A percentile compares a stretch with the other conserved stretches of the same genome.
phyloP scores from a whole-genome alignment of 2,329 filamentous ascomycete genomes.

The Fusarium chuoi region DNA sequence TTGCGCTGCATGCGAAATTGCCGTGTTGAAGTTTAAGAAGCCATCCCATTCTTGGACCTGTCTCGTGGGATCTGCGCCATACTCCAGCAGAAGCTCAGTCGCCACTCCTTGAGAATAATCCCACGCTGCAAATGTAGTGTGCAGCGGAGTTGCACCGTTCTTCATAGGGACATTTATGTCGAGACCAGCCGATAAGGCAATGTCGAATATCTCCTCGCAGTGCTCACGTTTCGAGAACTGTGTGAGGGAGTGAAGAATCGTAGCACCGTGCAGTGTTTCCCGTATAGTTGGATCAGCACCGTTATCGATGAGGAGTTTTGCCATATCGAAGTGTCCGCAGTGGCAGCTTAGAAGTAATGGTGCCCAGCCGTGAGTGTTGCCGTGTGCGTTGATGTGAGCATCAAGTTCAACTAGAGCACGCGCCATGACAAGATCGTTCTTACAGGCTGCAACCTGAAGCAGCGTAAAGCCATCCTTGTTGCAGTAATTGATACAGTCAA shows the following conservation, averaged over 20 bases:
- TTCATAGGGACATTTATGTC: not conserved
- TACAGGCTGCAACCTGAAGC: not conserved
- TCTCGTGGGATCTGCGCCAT: not conserved
- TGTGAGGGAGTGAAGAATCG: not conserved
- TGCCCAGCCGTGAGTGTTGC: not conserved
- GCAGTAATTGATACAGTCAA: not conserved
- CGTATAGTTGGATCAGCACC: not conserved
- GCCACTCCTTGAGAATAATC: not conserved
- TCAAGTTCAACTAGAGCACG: not conserved
- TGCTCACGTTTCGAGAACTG: not conserved
- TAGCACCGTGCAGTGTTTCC: not conserved
- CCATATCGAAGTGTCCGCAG: not conserved
- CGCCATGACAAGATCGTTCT: not conserved
- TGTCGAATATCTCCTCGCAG: not conserved
- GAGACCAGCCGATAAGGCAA: not conserved
- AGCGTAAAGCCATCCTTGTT: not conserved
- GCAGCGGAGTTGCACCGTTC: not conserved
- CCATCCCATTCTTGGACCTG: not conserved
- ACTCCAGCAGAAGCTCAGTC: not conserved
- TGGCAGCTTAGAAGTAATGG: not conserved
- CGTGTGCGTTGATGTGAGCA: not conserved
- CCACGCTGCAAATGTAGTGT: not conserved
- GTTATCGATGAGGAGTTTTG: not conserved
- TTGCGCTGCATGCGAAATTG: not conserved
- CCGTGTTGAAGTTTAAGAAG: not conserved